Base-by-base conservation (phyloP, 2,329 filamentous ascomycete species). In the Cladosporium halotolerans region DNA sequence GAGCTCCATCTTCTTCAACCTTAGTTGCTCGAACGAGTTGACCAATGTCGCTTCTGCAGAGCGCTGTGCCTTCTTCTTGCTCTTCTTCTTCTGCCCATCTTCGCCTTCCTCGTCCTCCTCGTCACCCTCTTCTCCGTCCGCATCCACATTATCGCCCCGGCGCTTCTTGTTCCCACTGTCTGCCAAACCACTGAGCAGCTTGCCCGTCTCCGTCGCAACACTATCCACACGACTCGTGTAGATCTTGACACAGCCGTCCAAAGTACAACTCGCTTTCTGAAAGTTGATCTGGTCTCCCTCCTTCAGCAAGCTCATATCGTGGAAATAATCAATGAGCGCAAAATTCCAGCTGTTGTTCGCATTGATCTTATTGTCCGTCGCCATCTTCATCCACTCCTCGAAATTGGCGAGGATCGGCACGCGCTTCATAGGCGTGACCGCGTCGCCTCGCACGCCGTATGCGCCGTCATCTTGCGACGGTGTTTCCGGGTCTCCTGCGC, bases 331-430 rank as follows among this genome's bases (percentile, higher is more conserved):
- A 68, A 99, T 99, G 14, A 99, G 81, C n/a, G 93, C 93, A 73
- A 99, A 97, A 71, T 97, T 97, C 93, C 93, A 99, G 31, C 91
- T 96, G 71, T 99, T 99, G 55, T 86, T 84, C 45, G 93, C 92
- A 69, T 97, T 99, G 78, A 99, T 99, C 69, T 78, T 79, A 65
- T 99, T 99, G 75, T 99, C 93, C 13, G 93, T 97, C 2, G 93
- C 93, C 90, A 99, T 95, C 79, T 97, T 99, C 90, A 99, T 97
- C 93, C 92, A 97, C 70, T 99, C 93, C 70, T 99, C 93, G 64
- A 97, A 99, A 72, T 99, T 99, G 66, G 93, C 93, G 52, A 99
- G 77, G 63, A 99, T 87, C 1, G 93, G 93, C 28, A 96, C 89
- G 57, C 91, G 87, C 79, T 96, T 96, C 86, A 95, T 92, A 51